These are phyloP conservation scores for Ophiostoma populinum DNA, from an alignment of 2,329 filamentous ascomycete species.

Conservation along the genomic window DNA sequence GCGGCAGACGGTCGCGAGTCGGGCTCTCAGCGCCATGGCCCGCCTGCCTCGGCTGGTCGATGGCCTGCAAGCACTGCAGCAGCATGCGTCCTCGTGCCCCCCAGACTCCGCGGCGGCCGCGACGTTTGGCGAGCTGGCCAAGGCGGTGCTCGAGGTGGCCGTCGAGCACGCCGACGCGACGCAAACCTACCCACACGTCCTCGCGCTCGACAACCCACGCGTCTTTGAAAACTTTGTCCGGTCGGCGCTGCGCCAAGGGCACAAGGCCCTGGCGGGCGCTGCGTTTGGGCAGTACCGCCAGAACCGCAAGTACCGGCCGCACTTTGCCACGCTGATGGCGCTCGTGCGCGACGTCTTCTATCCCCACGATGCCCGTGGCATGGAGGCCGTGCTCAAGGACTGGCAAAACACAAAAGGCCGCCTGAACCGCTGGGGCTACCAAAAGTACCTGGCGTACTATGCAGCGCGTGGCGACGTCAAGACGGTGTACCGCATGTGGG, in stretches of 20 bases:
- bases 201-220: conserved; percentile 19
- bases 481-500: conserved; percentile 27
- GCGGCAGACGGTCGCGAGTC: not conserved
- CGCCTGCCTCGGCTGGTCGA: not conserved
- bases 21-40: conserved; percentile 19
- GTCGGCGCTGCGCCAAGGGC: conserved; percentile 15
- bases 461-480: conserved; percentile 29
- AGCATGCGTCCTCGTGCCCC: not conserved
- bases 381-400: conserved; percentile 31
- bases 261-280: conserved; percentile 18
- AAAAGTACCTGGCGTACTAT: conserved; percentile 31
- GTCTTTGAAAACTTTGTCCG: conserved; percentile 29
- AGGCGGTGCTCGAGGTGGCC: conserved; percentile 6
- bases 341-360: conserved; percentile 26
- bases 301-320: conserved; percentile 22
- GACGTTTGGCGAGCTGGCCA: conserved; percentile 1
- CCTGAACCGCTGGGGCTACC: conserved; percentile 27
- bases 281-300: conserved; percentile 30
- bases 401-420: conserved; percentile 25
- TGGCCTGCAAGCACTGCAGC: not conserved
- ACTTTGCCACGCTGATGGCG: conserved; percentile 22
- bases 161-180: conserved; percentile 8
- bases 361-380: conserved; percentile 19
- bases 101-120: not conserved
- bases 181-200: conserved; percentile 22